These are phyloP conservation scores for Irpex sp. DNA, from an alignment of 1,284 basidiomycete genomes.

Conservation along the genomic window DNA sequence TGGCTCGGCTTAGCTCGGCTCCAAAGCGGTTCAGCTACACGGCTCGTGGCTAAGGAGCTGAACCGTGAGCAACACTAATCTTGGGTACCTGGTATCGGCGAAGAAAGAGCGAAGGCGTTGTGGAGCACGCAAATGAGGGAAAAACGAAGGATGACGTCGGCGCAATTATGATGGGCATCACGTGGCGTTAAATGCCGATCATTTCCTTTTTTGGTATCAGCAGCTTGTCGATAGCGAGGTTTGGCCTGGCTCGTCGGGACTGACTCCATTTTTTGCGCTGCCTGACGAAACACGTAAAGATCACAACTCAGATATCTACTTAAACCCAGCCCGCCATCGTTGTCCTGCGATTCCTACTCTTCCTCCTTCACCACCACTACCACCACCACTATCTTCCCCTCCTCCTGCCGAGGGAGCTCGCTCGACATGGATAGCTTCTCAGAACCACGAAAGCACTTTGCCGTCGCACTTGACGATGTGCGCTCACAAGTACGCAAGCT, in stretches of 20 bases:
- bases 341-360: not conserved
- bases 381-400: not conserved
- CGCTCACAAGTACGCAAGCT: constrained; percentile 57
- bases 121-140: not conserved
- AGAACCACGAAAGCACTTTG: constrained; percentile 36
- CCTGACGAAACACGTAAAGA: not conserved
- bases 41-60: too few species aligned
- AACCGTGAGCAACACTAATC: too few species aligned
- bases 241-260: not conserved
- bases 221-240: constrained; percentile 1
- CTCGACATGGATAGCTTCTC: constrained; percentile 43
- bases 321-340: not conserved
- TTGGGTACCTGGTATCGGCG: not conserved
- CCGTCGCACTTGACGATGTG: constrained; percentile 46
- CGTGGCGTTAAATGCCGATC: not conserved
- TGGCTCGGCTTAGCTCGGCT: too few species aligned
- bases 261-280: not conserved
- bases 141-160: not conserved
- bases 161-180: not conserved
- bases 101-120: not conserved
- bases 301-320: not conserved
- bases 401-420: not conserved
- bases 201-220: not conserved
- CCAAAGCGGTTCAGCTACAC: too few species aligned
- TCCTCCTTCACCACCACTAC: not conserved